A percentile compares a stretch with the other conserved stretches of the same genome.
Conservation (phyloP, 2,329 filamentous ascomycete genomes). For the Colletotrichum camelliae region DNA sequence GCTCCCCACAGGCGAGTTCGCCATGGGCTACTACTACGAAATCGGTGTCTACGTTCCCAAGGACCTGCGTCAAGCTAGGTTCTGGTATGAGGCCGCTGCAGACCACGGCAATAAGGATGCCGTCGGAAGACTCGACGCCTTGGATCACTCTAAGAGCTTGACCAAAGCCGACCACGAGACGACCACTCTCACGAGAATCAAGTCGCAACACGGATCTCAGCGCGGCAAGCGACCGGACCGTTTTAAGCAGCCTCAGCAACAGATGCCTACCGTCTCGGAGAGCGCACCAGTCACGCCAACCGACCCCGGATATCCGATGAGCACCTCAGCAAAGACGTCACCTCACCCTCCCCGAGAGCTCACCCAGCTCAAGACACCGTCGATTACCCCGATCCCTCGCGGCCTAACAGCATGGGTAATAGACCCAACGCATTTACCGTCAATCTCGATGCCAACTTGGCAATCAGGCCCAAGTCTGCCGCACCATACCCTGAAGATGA, state of each 20-base stretch:
- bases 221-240: slow-evolving; percentile 65
- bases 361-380: slow-evolving; percentile 43
- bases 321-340: slow-evolving; percentile 38
- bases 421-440: slow-evolving; percentile 58
- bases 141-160: slow-evolving; percentile 81
- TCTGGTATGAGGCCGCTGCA: slow-evolving; percentile 90
- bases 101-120: slow-evolving; percentile 94
- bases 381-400: slow-evolving; percentile 54
- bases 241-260: slow-evolving; percentile 49
- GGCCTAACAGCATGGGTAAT: slow-evolving; percentile 38
- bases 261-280: slow-evolving; percentile 58
- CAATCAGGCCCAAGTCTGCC: slow-evolving; percentile 56
- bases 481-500: slow-evolving; percentile 78
- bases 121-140: slow-evolving; percentile 78
- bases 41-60: slow-evolving; percentile 92
- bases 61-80: slow-evolving; percentile 79
- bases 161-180: slow-evolving; percentile 94
- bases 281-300: slow-evolving; percentile 33
- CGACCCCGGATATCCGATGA: slow-evolving; percentile 22
- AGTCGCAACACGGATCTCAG: slow-evolving; percentile 76
- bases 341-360: slow-evolving; percentile 46
- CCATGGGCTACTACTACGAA: slow-evolving; percentile 96
- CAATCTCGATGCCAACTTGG: slow-evolving; percentile 46
- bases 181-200: slow-evolving; percentile 87
- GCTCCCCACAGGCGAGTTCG: slow-evolving; percentile 91